Conservation (phyloP, 2,329 filamentous ascomycete genomes). For the Scedosporium dehoogii region DNA sequence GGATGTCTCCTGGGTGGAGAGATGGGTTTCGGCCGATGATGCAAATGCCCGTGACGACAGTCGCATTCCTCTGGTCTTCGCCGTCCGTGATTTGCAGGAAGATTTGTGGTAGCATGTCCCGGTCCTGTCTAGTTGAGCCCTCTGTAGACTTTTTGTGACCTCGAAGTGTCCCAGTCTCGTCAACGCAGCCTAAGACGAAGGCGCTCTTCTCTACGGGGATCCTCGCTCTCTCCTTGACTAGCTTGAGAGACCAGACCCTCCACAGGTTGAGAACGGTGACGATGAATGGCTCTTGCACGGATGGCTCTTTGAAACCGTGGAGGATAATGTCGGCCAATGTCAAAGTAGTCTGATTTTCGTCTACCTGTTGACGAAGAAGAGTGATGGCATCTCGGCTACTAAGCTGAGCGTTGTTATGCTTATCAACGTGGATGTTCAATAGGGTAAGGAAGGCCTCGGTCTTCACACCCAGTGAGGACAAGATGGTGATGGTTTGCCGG, state of each 20-base stretch:
- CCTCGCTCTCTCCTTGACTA: slow-evolving; percentile 84
- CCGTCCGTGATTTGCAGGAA: slow-evolving; percentile 71
- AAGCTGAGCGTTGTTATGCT: slow-evolving; percentile 61
- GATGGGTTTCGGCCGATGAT: slow-evolving; percentile 87
- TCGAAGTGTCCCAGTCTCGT: slow-evolving; percentile 67
- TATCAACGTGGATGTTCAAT: slow-evolving; percentile 55
- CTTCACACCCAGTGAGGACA: slow-evolving; percentile 66
- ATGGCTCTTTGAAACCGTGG: slow-evolving; percentile 63
- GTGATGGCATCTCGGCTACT: slow-evolving; percentile 53
- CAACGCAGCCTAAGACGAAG: slow-evolving; percentile 78
- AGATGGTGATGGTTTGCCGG: slow-evolving; percentile 78
- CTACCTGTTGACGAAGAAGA: slow-evolving; percentile 65
- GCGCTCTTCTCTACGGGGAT: slow-evolving; percentile 75
- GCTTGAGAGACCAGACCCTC: slow-evolving; percentile 81
- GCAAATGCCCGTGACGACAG: slow-evolving; percentile 71
- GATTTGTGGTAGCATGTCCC: slow-evolving; percentile 63
- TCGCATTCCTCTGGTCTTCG: slow-evolving; percentile 42
- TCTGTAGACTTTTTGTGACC: slow-evolving; percentile 53
- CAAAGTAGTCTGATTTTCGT: slow-evolving; percentile 74
- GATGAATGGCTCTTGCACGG: slow-evolving; percentile 65
- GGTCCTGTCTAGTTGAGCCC: slow-evolving; percentile 28
- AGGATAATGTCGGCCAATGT: slow-evolving; percentile 65
- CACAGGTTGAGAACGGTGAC: slow-evolving; percentile 72
- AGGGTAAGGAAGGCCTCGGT: slow-evolving; percentile 57
- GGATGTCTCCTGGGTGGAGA: slow-evolving; percentile 83